phyloP scores from a whole-genome alignment of 2,329 filamentous ascomycete species.

The Fusarium foetens region DNA sequence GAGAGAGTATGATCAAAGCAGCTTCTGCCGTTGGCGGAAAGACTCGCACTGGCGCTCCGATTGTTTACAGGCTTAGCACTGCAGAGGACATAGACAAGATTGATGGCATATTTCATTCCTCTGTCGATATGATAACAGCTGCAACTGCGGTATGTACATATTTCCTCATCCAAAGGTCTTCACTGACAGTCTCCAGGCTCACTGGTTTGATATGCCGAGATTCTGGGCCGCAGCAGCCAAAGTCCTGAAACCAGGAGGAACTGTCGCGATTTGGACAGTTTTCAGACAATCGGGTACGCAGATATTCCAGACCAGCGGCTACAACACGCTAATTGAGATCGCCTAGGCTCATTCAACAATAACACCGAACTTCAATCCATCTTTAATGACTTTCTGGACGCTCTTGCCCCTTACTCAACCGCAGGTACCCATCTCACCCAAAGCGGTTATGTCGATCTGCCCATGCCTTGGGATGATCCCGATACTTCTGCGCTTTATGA shows the following conservation, averaged over 20 bases:
- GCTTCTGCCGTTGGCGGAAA: background rate
- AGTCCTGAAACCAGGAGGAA: background rate
- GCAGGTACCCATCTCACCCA: background rate
- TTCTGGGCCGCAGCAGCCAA: slow-evolving; percentile 12
- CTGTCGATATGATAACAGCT: slow-evolving; percentile 10
- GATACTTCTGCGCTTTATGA: background rate
- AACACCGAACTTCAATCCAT: background rate
- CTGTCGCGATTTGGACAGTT: slow-evolving; percentile 2
- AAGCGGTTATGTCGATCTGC: background rate
- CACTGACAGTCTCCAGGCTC: fast-evolving
- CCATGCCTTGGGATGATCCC: slow-evolving; percentile 9
- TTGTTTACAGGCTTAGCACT: background rate
- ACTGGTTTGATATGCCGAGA: slow-evolving; percentile 18
- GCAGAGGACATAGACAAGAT: slow-evolving; percentile 7
- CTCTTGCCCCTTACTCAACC: background rate
- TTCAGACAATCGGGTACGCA: background rate
- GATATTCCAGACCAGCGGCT: fast-evolving
- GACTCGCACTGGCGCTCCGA: fast-evolving
- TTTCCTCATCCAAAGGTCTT: fast-evolving
- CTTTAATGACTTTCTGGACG: background rate
- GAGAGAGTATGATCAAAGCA: background rate
- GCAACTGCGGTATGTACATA: background rate
- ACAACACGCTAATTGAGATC: fast-evolving
- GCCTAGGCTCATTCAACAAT: fast-evolving
- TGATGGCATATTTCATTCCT: background rate